These are phyloP conservation scores for Salvia rosmarinus DNA, from an alignment of 257 asterid species.

Conservation along the genomic window DNA sequence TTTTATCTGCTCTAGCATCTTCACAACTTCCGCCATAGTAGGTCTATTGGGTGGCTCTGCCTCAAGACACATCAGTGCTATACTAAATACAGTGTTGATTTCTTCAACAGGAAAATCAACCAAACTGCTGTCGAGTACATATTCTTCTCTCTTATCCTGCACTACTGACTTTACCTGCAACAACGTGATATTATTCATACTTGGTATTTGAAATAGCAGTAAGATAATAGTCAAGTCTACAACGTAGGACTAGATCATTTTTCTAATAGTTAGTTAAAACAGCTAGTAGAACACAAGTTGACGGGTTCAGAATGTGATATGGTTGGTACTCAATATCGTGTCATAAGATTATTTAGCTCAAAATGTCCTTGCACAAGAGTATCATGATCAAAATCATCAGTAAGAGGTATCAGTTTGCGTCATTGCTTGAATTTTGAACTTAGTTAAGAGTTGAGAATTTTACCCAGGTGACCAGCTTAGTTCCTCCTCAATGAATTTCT, in stretches of 20 bases:
- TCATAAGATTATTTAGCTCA: not conserved
- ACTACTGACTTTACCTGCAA: conserved; percentile 85
- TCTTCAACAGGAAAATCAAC: conserved; percentile 55
- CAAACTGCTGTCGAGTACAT: conserved; percentile 64
- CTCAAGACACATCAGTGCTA: conserved; percentile 78
- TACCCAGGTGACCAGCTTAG: conserved; percentile 95
- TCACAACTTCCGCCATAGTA: conserved; percentile 74
- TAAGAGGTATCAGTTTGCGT: not conserved
- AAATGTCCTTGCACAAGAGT: not conserved
- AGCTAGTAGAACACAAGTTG: not conserved
- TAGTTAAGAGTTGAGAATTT: conserved; percentile 9
- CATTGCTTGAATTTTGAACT: not conserved
- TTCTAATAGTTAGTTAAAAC: not conserved
- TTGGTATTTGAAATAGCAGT: not conserved
- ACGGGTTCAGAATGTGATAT: conserved; percentile 1
- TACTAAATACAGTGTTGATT: conserved; percentile 53
- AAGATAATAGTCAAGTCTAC: not conserved
- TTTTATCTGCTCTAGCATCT: conserved; percentile 67
- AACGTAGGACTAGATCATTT: not conserved
- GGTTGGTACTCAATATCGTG: not conserved
- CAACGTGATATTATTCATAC: conserved; percentile 4
- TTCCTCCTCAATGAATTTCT: conserved; percentile 81
- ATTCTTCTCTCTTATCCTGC: conserved; percentile 72
- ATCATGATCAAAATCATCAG: not conserved
- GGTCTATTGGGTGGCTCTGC: conserved; percentile 78